Conservation (phyloP, 139 green algal genomes). For the Diplosphaera chodatii region DNA sequence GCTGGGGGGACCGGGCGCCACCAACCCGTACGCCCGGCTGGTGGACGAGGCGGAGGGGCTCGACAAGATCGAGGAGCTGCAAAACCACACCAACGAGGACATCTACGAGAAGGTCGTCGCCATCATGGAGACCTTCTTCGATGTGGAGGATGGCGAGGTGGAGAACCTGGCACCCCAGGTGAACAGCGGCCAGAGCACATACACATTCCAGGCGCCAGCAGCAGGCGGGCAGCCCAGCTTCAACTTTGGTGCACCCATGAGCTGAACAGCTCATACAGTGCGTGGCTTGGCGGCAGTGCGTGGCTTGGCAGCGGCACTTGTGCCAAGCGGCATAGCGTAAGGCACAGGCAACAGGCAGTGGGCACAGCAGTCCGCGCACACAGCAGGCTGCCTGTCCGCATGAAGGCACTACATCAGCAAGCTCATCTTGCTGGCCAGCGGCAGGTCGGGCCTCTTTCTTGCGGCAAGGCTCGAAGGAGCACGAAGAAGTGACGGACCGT, state of each 20-base stretch:
- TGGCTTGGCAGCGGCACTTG: too few relatives aligned
- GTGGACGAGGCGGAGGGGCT: conserved; percentile 96
- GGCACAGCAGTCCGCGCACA: background rate
- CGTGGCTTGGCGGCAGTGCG: too few relatives aligned
- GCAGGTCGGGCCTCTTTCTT: conserved; percentile 1
- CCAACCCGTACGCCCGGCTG: conserved; percentile 81
- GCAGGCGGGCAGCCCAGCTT: conserved; percentile 46
- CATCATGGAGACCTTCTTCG: conserved; percentile 78
- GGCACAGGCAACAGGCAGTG: too few relatives aligned
- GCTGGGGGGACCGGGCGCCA: conserved; percentile 30
- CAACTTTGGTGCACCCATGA: conserved; percentile 41
- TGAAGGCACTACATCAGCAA: conserved; percentile 2
- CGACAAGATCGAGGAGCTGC: conserved; percentile 98
- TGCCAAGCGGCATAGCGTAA: too few relatives aligned
- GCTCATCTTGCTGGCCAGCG: background rate
- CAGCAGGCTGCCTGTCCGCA: background rate
- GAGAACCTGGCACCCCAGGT: conserved; percentile 84
- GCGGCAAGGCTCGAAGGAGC: conserved; percentile 1
- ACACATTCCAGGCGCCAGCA: conserved; percentile 26
- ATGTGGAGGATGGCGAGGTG: conserved; percentile 92
- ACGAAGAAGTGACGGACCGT: background rate
- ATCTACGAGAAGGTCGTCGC: conserved; percentile 92
- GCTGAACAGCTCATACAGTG: background rate
- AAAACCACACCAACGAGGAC: conserved; percentile 94
- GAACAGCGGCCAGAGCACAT: conserved; percentile 24